Conservation (phyloP, 495 filamentous ascomycete genomes). For the Rostrohypoxylon terebratum region DNA sequence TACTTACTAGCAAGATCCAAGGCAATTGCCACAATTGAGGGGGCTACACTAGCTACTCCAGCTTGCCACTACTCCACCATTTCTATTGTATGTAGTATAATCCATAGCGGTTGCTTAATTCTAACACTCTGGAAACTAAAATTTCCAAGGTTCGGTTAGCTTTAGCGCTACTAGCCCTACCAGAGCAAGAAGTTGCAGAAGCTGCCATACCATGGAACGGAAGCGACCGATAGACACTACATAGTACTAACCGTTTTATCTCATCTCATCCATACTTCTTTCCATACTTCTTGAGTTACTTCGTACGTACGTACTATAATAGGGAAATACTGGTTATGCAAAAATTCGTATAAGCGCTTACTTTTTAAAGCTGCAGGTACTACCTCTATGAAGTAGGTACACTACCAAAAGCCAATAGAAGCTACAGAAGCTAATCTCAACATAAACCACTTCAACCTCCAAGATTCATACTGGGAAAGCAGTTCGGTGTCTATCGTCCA, state of each 20-base stretch:
- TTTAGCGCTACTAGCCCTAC: conserved; percentile 11
- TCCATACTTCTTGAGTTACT: conserved; percentile 3
- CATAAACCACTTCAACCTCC: no score
- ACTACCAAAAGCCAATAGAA: background rate
- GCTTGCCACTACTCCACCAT: no score
- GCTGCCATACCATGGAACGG: conserved; percentile 3
- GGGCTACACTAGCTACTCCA: background rate
- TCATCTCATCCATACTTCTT: no score
- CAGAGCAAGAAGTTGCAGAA: conserved; percentile 9
- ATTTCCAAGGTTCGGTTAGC: conserved; percentile 12
- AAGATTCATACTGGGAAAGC: background rate
- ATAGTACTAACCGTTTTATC: conserved; percentile 17
- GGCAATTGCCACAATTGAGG: conserved; percentile 6
- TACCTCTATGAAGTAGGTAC: background rate
- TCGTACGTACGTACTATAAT: no score
- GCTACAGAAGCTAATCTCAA: background rate
- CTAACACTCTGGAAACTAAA: background rate
- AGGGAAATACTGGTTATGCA: background rate
- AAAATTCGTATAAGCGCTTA: background rate
- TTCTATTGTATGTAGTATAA: no score
- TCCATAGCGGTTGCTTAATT: conserved; percentile 13
- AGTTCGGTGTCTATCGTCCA: background rate
- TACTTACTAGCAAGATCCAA: background rate
- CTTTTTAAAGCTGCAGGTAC: background rate
- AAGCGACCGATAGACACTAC: background rate